phyloP scores from a whole-genome alignment of 345 rosid genomes.

The Hibiscus tridactylites region DNA sequence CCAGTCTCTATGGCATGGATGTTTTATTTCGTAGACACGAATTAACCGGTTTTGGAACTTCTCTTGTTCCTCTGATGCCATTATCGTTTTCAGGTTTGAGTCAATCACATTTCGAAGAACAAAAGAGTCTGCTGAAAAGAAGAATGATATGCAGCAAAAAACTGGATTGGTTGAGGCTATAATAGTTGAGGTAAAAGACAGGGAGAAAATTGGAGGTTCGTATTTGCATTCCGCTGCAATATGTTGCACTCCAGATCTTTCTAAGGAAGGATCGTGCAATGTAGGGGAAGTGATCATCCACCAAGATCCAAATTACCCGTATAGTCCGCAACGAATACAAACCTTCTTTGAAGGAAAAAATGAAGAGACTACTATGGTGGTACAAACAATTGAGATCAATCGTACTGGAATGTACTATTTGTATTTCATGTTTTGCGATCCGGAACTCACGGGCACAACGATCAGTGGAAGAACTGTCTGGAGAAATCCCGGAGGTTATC shows the following conservation, averaged over 20 bases:
- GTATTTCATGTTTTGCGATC: slow-evolving; percentile 80
- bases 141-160: slow-evolving; percentile 58
- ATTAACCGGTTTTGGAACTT: neutral
- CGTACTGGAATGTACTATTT: slow-evolving; percentile 89
- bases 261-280: slow-evolving; percentile 44
- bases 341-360: slow-evolving; percentile 50
- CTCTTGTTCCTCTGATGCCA: neutral
- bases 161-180: slow-evolving; percentile 82
- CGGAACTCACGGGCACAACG: slow-evolving; percentile 49
- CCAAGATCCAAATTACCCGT: slow-evolving; percentile 34
- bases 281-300: slow-evolving; percentile 75
- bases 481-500: slow-evolving; percentile 90
- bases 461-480: slow-evolving; percentile 83
- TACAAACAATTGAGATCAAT: slow-evolving; percentile 42
- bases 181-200: slow-evolving; percentile 73
- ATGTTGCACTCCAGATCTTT: slow-evolving; percentile 56
- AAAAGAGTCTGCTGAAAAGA: slow-evolving; percentile 55
- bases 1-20: neutral
- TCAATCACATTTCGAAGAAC: slow-evolving; percentile 72
- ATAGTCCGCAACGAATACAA: slow-evolving; percentile 68
- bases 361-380: slow-evolving; percentile 44
- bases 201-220: slow-evolving; percentile 64
- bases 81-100: slow-evolving; percentile 52
- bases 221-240: slow-evolving; percentile 37
- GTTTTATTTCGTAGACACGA: neutral